Conservation (phyloP, 257 asterid species). For the Scutellaria barbata region DNA sequence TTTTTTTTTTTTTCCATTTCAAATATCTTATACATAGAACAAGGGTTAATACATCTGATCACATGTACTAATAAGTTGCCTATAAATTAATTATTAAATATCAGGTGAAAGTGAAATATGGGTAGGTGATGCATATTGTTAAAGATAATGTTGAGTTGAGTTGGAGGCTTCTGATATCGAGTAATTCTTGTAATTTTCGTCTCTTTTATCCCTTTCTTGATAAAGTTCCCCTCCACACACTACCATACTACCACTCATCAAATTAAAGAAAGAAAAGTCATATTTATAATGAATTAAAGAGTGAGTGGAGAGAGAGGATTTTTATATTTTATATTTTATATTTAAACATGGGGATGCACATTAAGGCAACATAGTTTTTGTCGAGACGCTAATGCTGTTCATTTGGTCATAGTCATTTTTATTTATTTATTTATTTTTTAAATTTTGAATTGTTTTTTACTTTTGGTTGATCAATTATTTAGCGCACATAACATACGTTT, state of each 20-base stretch:
- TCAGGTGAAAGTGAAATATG: no score
- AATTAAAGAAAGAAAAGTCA: not conserved
- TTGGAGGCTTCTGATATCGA: constrained; percentile 40
- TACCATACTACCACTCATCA: not conserved
- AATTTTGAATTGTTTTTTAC: constrained; percentile 25
- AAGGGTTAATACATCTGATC: no score
- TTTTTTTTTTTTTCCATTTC: no score
- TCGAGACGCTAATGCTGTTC: constrained; percentile 35
- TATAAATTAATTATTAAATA: no score
- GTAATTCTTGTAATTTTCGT: constrained; percentile 24
- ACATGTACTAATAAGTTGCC: no score
- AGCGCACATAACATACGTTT: not conserved
- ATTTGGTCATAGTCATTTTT: constrained; percentile 24
- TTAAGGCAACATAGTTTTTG: constrained; percentile 38
- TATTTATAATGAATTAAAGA: not conserved
- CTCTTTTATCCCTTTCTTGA: constrained; percentile 22
- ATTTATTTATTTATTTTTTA: not conserved
- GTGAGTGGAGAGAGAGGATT: not conserved
- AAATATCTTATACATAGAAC: no score
- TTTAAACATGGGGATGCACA: constrained; percentile 25
- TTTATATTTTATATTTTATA: not conserved
- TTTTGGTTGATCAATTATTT: constrained; percentile 13
- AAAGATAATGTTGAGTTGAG: no score
- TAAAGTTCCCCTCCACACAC: constrained; percentile 30
- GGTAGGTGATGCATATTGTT: no score